phyloP scores from a whole-genome alignment of 495 filamentous ascomycete species.

The Pseudevernia furfuracea region DNA sequence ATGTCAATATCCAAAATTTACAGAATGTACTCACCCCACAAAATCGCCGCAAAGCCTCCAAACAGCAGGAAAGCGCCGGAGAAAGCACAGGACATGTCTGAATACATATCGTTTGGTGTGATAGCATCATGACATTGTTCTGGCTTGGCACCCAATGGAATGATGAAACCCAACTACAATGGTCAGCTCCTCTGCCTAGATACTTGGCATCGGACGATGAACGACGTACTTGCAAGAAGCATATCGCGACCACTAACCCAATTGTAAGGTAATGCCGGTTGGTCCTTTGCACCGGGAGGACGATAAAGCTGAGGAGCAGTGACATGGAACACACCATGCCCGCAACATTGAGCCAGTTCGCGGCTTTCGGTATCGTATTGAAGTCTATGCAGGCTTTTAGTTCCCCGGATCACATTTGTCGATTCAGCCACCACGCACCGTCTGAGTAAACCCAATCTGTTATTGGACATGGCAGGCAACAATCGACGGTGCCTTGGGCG shows the following conservation, averaged over 20 bases:
- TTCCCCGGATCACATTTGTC: neutral
- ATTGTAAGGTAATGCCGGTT: slow-evolving; percentile 88
- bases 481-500: slow-evolving; percentile 40
- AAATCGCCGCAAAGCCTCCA: slow-evolving; percentile 72
- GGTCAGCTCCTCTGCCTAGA: slow-evolving; percentile 30
- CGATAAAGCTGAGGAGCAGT: slow-evolving; percentile 71
- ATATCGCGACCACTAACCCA: slow-evolving; percentile 64
- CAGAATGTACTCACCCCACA: slow-evolving; percentile 56
- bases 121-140: slow-evolving; percentile 81
- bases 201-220: slow-evolving; percentile 31
- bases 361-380: slow-evolving; percentile 50
- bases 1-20: neutral
- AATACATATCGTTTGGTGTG: slow-evolving; percentile 89
- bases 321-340: slow-evolving; percentile 65
- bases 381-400: slow-evolving; percentile 44
- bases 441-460: slow-evolving; percentile 79
- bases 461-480: slow-evolving; percentile 87
- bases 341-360: slow-evolving; percentile 73
- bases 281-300: slow-evolving; percentile 83
- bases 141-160: slow-evolving; percentile 74
- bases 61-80: slow-evolving; percentile 78
- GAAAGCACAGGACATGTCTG: slow-evolving; percentile 71
- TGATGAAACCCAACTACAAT: slow-evolving; percentile 72
- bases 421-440: slow-evolving; percentile 8
- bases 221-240: slow-evolving; percentile 75